Conservation (phyloP, 768 basidiomycete species). For the Pleurotus platypus region DNA sequence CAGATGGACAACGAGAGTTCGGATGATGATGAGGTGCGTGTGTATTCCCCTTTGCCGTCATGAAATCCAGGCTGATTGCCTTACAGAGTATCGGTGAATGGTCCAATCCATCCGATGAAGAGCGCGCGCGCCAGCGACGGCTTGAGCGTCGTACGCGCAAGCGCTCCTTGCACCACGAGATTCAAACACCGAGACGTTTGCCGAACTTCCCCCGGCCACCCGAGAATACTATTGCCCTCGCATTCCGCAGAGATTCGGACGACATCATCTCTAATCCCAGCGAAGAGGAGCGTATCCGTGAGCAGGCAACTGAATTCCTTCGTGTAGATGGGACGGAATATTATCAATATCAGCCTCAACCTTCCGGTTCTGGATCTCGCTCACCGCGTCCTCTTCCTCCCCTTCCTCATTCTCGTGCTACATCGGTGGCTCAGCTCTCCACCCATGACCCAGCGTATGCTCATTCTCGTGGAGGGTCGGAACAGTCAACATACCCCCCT, state of each 20-base stretch:
- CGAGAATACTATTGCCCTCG: conserved; percentile 40
- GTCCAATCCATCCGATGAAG: conserved; percentile 91
- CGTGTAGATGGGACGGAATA: conserved; percentile 40
- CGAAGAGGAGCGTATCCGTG: conserved; percentile 56
- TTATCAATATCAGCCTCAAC: conserved; percentile 34
- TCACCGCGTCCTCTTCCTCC: conserved; percentile 51
- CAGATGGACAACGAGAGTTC: conserved; percentile 45
- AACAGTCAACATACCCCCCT: conserved; percentile 22
- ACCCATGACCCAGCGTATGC: conserved; percentile 57
- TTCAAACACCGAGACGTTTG: conserved; percentile 65
- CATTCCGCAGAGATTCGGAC: conserved; percentile 40
- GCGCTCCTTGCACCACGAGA: conserved; percentile 41
- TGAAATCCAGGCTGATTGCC: conserved; percentile 7
- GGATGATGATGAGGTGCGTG: conserved; percentile 69
- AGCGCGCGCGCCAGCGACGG: conserved; percentile 68
- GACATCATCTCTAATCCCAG: conserved; percentile 87
- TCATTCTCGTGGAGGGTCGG: conserved; percentile 58
- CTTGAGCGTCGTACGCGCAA: conserved; percentile 55
- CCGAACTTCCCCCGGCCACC: conserved; percentile 83
- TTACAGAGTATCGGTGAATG: conserved; percentile 80
- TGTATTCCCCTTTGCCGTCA: conserved; percentile 10
- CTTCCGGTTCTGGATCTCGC: conserved; percentile 37
- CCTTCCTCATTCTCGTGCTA: conserved; percentile 61
- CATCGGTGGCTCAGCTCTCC: conserved; percentile 56
- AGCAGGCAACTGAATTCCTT: conserved; percentile 36